Evolutionary conservation across 768 basidiomycete species (phyloP).

Genomic region (Floccularia luteovirens): DNA sequence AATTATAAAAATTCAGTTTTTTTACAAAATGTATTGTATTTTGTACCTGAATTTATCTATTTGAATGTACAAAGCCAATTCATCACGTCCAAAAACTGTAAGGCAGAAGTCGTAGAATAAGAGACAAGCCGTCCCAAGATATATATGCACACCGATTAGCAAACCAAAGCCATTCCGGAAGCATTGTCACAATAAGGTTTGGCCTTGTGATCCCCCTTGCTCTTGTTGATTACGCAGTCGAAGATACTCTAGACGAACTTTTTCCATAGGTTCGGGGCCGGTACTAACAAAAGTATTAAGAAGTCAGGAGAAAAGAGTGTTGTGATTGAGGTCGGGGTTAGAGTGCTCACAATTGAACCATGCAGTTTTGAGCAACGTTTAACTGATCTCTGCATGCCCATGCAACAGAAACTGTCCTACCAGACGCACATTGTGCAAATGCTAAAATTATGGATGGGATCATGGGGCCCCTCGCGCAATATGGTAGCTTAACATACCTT

Average conservation of each 20-base stretch:
- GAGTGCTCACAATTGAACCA: conserved; percentile 75
- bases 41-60: too few species aligned
- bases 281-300: conserved; percentile 36
- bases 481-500: too few species aligned
- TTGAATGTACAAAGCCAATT: too few species aligned
- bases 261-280: conserved; percentile 66
- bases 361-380: conserved; percentile 67
- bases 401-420: conserved; percentile 75
- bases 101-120: too few species aligned
- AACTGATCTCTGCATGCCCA: conserved; percentile 77
- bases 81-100: too few species aligned
- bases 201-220: conserved; percentile 11
- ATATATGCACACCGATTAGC: too few species aligned
- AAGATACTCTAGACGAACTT: conserved; percentile 65
- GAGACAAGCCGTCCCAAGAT: too few species aligned
- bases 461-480: too few species aligned
- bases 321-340: conserved; percentile 22
- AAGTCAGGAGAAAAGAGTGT: background rate
- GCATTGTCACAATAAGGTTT: too few species aligned
- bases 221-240: conserved; percentile 46
- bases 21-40: conserved; percentile 1
- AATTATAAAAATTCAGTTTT: too few species aligned
- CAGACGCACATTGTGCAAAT: conserved; percentile 79
- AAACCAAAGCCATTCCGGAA: too few species aligned
- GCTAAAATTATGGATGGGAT: too few species aligned